phyloP scores from a whole-genome alignment of 2,329 filamentous ascomycete genomes.

The Fusarium abutilonis region DNA sequence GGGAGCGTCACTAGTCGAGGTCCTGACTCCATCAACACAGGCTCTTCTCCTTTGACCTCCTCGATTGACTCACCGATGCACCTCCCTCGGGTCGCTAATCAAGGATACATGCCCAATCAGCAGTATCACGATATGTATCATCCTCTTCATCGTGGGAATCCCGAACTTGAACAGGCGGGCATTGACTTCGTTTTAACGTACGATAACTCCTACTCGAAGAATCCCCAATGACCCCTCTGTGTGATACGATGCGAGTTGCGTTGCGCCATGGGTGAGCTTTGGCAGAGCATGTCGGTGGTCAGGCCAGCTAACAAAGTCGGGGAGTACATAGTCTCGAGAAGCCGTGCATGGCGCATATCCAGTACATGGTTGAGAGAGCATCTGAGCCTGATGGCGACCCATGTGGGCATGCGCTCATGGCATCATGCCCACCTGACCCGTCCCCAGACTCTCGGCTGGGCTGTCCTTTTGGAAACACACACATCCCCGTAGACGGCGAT shows the following conservation, averaged over 20 bases:
- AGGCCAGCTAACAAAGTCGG: constrained; percentile 57
- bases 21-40: constrained; percentile 55
- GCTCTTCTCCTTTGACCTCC: constrained; percentile 59
- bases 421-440: constrained; percentile 81
- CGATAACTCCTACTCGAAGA: constrained; percentile 68
- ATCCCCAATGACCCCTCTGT: constrained; percentile 73
- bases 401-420: constrained; percentile 94
- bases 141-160: constrained; percentile 49
- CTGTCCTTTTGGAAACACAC: constrained; percentile 62
- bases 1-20: constrained; percentile 66
- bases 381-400: constrained; percentile 70
- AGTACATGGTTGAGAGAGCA: constrained; percentile 74
- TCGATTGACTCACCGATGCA: constrained; percentile 50
- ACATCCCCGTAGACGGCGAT: constrained; percentile 49
- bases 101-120: constrained; percentile 47
- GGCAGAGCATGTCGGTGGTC: constrained; percentile 31
- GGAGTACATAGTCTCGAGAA: constrained; percentile 78
- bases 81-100: constrained; percentile 26
- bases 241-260: constrained; percentile 49
- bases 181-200: constrained; percentile 95
- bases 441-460: constrained; percentile 61
- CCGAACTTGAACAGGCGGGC: constrained; percentile 83
- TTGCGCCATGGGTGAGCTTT: constrained; percentile 36
- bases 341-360: constrained; percentile 91
- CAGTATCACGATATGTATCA: constrained; percentile 45